A percentile compares a stretch with the other conserved stretches of the same genome.
phyloP scores from a whole-genome alignment of 441 rosid species.

The Mallotus japonicus region DNA sequence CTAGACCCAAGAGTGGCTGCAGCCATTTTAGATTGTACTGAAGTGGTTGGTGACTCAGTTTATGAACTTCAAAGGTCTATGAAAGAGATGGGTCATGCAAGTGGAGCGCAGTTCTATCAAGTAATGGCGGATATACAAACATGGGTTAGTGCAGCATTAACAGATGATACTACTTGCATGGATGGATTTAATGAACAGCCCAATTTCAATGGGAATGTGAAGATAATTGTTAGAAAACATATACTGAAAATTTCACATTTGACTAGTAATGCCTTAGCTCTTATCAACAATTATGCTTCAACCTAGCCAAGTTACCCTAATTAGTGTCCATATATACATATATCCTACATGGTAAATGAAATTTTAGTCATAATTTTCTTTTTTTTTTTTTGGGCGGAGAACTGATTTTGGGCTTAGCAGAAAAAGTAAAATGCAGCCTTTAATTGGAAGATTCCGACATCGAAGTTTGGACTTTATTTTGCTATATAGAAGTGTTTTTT shows the following conservation, averaged over 20 bases:
- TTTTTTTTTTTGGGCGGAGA: too few relatives aligned
- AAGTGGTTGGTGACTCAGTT: constrained; percentile 50
- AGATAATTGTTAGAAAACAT: constrained; percentile 39
- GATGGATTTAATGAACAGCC: constrained; percentile 48
- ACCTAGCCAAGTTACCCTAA: constrained; percentile 7
- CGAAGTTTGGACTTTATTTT: not conserved
- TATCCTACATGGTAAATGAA: too few relatives aligned
- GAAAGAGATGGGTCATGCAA: constrained; percentile 38
- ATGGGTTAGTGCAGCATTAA: constrained; percentile 79
- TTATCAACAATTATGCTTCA: constrained; percentile 54
- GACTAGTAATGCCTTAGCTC: constrained; percentile 72
- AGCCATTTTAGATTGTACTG: constrained; percentile 61
- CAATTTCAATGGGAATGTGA: constrained; percentile 28
- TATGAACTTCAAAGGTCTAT: constrained; percentile 52
- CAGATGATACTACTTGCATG: constrained; percentile 66
- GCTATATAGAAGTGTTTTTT: not conserved
- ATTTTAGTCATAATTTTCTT: too few relatives aligned
- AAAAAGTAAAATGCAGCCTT: too few relatives aligned
- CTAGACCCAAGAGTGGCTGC: constrained; percentile 35
- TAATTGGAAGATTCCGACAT: not conserved
- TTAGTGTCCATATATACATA: not conserved
- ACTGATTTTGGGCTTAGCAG: not conserved
- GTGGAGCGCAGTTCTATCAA: constrained; percentile 32
- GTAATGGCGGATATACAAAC: constrained; percentile 56
- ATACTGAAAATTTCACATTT: constrained; percentile 44